Base-by-base conservation (phyloP, 371 early-diverging fungal species). In the Haplosporangium sp. region DNA sequence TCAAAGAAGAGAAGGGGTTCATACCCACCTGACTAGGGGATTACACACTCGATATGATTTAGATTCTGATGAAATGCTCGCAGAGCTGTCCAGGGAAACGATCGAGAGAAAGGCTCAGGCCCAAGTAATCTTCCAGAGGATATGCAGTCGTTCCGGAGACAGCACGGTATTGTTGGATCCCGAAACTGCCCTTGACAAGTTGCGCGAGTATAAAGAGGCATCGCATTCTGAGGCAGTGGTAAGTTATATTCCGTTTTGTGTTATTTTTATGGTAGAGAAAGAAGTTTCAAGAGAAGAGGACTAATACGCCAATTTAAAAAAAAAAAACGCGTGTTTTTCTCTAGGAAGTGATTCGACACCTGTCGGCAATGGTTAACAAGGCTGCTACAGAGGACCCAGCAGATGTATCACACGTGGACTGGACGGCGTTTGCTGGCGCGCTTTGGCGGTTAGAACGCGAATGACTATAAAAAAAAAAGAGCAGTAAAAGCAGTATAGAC, bases 161-260 rank as follows among this genome's bases (percentile, higher is more conserved):
- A n/a, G n/a, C 47, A 37, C 29, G 52, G 50, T 18, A 20, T 55
- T n/a, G 20, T 8, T 40, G 23, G 2, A 29, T 46, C 5, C n/a
- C n/a, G 62, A 56, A 6, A 48, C 7, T 10, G 48, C 29, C 6
- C 9, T 62, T 23, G 11, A 20, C 29, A 51, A 50, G n/a, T 14
- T 72, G 53, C 51, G 48, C 38, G 62, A 63, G 46, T 72, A 66
- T 29, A 12, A 62, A 10, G 57, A 60, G 2, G 13, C 43, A 29
- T 66, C 66, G 8, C 62, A 54, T 4, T 43, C 62, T n/a, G 73
- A 66, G 23, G 66, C 73, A 21, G 18, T 57, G 67, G 73, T 72
- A 66, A 62, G 53, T 2, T 16, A 43, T 4, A 54, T 20, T 10
- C 2, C 20, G 45, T 38, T 46, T 38, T 37, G 20, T 55, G 13